Evolutionary conservation across 305 asterid species (phyloP), one percentile per base, ranked within the genome.

Genomic region (Solanum aculeatissimum): DNA sequence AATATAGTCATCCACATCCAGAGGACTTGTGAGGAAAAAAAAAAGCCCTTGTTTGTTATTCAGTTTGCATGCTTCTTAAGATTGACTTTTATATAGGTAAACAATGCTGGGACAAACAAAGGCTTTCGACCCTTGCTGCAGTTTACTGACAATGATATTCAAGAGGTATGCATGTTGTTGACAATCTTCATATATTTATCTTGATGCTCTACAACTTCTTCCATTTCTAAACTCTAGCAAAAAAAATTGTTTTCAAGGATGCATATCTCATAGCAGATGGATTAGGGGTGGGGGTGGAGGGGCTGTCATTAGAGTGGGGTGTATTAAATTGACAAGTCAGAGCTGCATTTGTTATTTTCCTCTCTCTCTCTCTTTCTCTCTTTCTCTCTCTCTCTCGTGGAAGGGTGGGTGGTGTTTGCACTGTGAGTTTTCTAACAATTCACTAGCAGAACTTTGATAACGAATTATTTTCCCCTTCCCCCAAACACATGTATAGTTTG

Each of bases 91-190:
- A n/a, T 77, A 57, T 93, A 96, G 98, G 94, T 96, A 68, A 96
- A 96, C 87, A 96, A 96, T 84, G 99, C 99, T 1, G 99, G 98
- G 86, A 92, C 93, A n/a, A 96, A 96, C 92, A 96, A 95, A 89
- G 99, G 99, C 82, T 96, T 96, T 87, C 89, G 99, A 89, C 99
- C 99, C 66, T 92, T 95, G 90, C 92, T 95, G 87, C 92, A 95
- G 90, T 96, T 95, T 87, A 89, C 80, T 63, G 94, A 96, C 84
- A 93, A 91, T 80, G 99, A 96, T 87, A 93, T 96, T 83, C 94
- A 88, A 82, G 98, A 95, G 97, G 98, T 96, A 85, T 78, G 89
- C 81, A 86, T 55, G 81, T 35, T 25, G 66, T 49, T 84, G 66
- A 19, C 58, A 80, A 25, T 69, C 45, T 68, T 45, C 49, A 43